These are phyloP conservation scores for Ceratopteris richardii DNA, from an alignment of 75 land plant species.

Conservation along the genomic window DNA sequence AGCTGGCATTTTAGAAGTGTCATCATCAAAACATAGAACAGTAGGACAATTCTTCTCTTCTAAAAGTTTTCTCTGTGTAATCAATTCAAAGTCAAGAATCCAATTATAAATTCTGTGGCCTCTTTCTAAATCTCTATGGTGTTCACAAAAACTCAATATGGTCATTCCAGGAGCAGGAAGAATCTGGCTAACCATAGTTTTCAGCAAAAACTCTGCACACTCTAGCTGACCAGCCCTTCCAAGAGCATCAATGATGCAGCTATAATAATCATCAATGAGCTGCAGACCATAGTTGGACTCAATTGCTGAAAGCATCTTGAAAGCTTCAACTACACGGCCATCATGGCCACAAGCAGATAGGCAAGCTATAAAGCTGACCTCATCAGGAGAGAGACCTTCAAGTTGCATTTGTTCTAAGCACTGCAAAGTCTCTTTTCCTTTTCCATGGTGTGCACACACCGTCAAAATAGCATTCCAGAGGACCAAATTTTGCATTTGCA, in stretches of 20 bases:
- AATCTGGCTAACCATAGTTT: not conserved
- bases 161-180: too few relatives aligned
- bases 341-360: conserved; percentile 2
- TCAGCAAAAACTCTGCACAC: not conserved
- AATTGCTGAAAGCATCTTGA: not conserved
- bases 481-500: not conserved
- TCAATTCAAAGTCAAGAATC: too few relatives aligned
- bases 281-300: not conserved
- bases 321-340: not conserved
- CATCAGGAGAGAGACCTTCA: not conserved
- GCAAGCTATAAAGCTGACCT: not conserved
- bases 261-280: not conserved
- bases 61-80: too few relatives aligned
- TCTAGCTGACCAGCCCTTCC: conserved; percentile 3
- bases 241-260: not conserved
- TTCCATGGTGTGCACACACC: not conserved
- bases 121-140: too few relatives aligned
- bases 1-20: too few relatives aligned
- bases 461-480: not conserved
- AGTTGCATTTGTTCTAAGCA: not conserved
- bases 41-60: too few relatives aligned
- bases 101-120: too few relatives aligned
- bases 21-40: too few relatives aligned
- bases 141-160: too few relatives aligned
- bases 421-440: not conserved